phyloP scores from a whole-genome alignment of 2,329 filamentous ascomycete genomes.

The Piedraia hortae region DNA sequence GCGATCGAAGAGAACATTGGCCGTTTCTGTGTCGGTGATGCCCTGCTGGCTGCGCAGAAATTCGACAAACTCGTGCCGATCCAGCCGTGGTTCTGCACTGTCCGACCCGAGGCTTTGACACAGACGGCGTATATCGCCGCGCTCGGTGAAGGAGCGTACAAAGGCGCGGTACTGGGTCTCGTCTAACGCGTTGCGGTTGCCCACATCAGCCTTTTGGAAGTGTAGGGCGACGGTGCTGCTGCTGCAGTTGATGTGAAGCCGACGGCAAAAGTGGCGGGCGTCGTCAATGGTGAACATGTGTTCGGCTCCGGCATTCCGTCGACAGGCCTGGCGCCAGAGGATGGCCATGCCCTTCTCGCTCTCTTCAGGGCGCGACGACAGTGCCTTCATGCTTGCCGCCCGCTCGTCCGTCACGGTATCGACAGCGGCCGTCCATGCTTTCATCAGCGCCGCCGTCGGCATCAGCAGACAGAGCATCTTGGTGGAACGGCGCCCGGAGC shows the following conservation, averaged over 20 bases:
- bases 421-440: conserved; percentile 60
- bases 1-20: conserved; percentile 40
- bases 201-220: conserved; percentile 46
- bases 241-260: conserved; percentile 74
- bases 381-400: conserved; percentile 66
- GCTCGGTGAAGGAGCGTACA: conserved; percentile 53
- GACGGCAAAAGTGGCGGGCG: conserved; percentile 62
- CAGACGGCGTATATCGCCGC: conserved; percentile 45
- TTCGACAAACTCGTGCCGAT: conserved; percentile 40
- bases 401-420: conserved; percentile 64
- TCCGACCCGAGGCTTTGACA: conserved; percentile 22
- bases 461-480: conserved; percentile 79
- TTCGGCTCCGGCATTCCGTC: conserved; percentile 30
- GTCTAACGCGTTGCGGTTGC: conserved; percentile 36
- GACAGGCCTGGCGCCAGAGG: conserved; percentile 60
- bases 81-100: too few relatives aligned
- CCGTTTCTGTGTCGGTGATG: conserved; percentile 38
- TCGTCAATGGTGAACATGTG: conserved; percentile 52
- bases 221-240: conserved; percentile 42
- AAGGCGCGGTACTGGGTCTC: conserved; percentile 66
- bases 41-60: conserved; percentile 52
- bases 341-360: conserved; percentile 42
- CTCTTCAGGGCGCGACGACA: conserved; percentile 49
- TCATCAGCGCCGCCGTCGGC: conserved; percentile 40
- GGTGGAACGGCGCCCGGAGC: conserved; percentile 37